phyloP scores from a whole-genome alignment of 768 basidiomycete species.

The Lactarius akahatsu region DNA sequence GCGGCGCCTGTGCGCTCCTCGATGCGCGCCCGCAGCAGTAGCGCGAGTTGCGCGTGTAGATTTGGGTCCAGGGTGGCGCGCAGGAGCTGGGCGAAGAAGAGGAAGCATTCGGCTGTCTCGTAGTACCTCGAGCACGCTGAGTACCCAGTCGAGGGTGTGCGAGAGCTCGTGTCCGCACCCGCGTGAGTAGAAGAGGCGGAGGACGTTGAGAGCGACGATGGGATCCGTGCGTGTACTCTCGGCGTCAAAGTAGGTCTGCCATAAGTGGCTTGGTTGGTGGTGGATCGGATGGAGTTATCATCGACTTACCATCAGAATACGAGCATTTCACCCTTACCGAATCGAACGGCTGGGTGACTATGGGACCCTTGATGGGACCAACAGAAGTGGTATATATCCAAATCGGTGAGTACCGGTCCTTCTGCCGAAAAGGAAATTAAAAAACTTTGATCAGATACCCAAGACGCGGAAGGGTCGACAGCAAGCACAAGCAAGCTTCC shows the following conservation, averaged over 20 bases:
- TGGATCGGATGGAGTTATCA: neutral
- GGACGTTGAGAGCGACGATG: constrained; percentile 50
- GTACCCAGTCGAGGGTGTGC: constrained; percentile 48
- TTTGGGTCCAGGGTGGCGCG: constrained; percentile 35
- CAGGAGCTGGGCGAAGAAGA: constrained; percentile 52
- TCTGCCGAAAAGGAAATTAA: too few species aligned
- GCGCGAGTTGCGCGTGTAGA: constrained; percentile 41
- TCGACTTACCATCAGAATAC: constrained; percentile 40
- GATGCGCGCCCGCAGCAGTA: constrained; percentile 45
- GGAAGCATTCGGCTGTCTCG: constrained; percentile 50
- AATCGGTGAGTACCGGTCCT: too few species aligned
- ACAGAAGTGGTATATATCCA: too few species aligned
- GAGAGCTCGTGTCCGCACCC: constrained; percentile 48
- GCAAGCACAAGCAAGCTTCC: too few species aligned
- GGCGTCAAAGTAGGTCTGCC: constrained; percentile 54
- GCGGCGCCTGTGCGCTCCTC: constrained; percentile 49
- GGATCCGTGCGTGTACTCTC: constrained; percentile 53
- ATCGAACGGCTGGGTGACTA: constrained; percentile 40
- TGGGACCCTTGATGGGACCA: too few species aligned
- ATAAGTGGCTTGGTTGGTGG: constrained; percentile 13
- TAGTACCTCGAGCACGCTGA: constrained; percentile 53
- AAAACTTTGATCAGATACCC: too few species aligned
- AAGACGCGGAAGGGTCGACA: too few species aligned
- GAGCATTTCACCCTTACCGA: constrained; percentile 57
- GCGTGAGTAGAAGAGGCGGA: constrained; percentile 50